Conservation (phyloP, 2,329 filamentous ascomycete genomes). For the Talaromyces piceae region DNA sequence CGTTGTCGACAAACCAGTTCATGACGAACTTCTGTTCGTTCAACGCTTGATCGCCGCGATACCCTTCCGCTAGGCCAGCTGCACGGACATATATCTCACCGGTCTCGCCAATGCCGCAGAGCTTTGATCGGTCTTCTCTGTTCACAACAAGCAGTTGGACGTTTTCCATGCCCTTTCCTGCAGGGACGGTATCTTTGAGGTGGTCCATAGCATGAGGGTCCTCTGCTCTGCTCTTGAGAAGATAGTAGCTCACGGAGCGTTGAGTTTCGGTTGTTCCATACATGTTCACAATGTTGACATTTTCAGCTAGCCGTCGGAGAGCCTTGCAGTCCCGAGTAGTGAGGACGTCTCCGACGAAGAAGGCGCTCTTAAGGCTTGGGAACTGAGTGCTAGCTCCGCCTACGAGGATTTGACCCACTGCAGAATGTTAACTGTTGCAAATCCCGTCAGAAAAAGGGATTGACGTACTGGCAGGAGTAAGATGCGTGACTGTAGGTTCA, state of each 20-base stretch:
- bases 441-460: background rate
- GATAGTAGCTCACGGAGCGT: conserved; percentile 73
- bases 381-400: conserved; percentile 73
- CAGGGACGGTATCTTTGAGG: conserved; percentile 70
- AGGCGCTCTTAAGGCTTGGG: conserved; percentile 65
- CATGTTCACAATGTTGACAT: conserved; percentile 73
- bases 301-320: conserved; percentile 68
- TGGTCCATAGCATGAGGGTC: conserved; percentile 47
- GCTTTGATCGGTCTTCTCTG: conserved; percentile 55
- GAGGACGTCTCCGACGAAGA: conserved; percentile 88
- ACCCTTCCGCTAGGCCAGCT: conserved; percentile 75
- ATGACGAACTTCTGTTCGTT: conserved; percentile 69
- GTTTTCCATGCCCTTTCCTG: conserved; percentile 77
- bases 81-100: conserved; percentile 81
- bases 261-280: conserved; percentile 85
- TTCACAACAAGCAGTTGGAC: conserved; percentile 83
- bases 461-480: conserved; percentile 63
- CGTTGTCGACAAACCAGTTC: conserved; percentile 78
- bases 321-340: conserved; percentile 74
- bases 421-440: background rate
- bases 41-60: conserved; percentile 55
- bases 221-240: conserved; percentile 58
- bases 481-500: conserved; percentile 69
- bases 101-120: conserved; percentile 73
- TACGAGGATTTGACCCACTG: conserved; percentile 89